These are phyloP conservation scores for Sextonia rubra DNA, from an alignment of 164 flowering plant species.

Conservation along the genomic window DNA sequence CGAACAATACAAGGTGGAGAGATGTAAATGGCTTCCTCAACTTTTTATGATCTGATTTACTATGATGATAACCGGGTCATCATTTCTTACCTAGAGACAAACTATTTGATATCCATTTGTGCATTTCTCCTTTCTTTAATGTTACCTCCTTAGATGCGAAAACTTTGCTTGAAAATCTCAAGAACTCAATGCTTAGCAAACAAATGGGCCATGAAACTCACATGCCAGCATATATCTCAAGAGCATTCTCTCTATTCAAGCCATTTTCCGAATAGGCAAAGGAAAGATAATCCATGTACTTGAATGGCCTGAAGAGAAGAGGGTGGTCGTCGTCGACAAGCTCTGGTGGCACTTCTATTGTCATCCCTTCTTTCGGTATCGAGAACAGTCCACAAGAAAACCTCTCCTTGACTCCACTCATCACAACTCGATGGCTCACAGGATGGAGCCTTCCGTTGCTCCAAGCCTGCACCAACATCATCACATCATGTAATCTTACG, in stretches of 20 bases:
- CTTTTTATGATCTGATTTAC: no score
- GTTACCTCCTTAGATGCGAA: not conserved
- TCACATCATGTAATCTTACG: not conserved
- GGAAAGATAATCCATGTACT: slow-evolving; percentile 26
- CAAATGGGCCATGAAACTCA: not conserved
- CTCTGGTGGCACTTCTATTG: slow-evolving; percentile 38
- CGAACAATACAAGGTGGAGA: no score
- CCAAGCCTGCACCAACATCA: slow-evolving; percentile 45
- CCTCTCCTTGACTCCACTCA: slow-evolving; percentile 40
- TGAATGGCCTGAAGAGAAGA: slow-evolving; percentile 40
- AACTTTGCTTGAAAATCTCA: not conserved
- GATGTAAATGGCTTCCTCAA: no score
- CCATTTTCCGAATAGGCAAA: slow-evolving; percentile 15
- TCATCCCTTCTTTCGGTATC: slow-evolving; percentile 30
- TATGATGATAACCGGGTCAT: no score
- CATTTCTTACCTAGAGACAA: no score
- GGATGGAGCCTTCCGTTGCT: slow-evolving; percentile 59
- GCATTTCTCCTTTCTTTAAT: not conserved
- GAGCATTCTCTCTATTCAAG: slow-evolving; percentile 16
- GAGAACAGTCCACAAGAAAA: slow-evolving; percentile 39
- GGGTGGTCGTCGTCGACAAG: slow-evolving; percentile 59
- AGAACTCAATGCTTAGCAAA: not conserved
- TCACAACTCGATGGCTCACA: slow-evolving; percentile 43
- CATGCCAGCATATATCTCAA: slow-evolving; percentile 34
- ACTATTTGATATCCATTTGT: not conserved